Conservation (phyloP, 2,329 filamentous ascomycete species). For the Ploettnerulaceae sp. region DNA sequence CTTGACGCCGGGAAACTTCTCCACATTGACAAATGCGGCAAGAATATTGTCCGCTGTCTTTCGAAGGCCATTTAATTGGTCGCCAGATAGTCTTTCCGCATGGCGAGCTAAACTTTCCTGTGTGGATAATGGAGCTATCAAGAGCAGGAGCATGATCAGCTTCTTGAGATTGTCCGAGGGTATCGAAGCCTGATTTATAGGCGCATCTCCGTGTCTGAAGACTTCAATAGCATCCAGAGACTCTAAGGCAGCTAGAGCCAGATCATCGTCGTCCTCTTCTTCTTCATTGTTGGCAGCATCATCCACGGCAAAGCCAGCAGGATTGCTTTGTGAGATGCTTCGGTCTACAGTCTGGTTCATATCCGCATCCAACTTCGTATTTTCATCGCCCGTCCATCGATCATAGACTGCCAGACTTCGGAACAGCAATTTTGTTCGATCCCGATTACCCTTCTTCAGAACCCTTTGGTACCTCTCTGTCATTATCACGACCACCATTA, state of each 20-base stretch:
- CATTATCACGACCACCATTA: slow-evolving; percentile 69
- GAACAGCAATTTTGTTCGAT: slow-evolving; percentile 62
- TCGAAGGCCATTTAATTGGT: slow-evolving; percentile 53
- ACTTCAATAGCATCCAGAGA: slow-evolving; percentile 60
- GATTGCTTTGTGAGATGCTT: slow-evolving; percentile 20
- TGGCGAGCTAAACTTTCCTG: slow-evolving; percentile 62
- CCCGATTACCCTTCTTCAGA: slow-evolving; percentile 51
- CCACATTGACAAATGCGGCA: slow-evolving; percentile 60
- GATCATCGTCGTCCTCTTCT: slow-evolving; percentile 51
- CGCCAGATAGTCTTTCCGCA: slow-evolving; percentile 50
- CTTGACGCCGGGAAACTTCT: slow-evolving; percentile 58
- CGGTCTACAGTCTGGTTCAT: slow-evolving; percentile 40
- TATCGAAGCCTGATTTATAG: slow-evolving; percentile 61
- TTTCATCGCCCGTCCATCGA: slow-evolving; percentile 36
- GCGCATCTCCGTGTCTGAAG: slow-evolving; percentile 48
- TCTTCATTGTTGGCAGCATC: slow-evolving; percentile 39
- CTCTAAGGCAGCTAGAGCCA: slow-evolving; percentile 65
- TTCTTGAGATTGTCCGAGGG: slow-evolving; percentile 69
- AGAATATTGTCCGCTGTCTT: slow-evolving; percentile 60
- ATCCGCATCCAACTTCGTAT: slow-evolving; percentile 23
- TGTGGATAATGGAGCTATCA: slow-evolving; percentile 58
- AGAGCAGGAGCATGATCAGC: slow-evolving; percentile 63
- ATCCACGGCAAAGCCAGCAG: slow-evolving; percentile 39
- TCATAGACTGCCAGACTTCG: slow-evolving; percentile 69
- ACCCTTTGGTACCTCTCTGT: slow-evolving; percentile 65